Conservation (phyloP, 2,329 filamentous ascomycete species). For the Fusarium vanettenii region DNA sequence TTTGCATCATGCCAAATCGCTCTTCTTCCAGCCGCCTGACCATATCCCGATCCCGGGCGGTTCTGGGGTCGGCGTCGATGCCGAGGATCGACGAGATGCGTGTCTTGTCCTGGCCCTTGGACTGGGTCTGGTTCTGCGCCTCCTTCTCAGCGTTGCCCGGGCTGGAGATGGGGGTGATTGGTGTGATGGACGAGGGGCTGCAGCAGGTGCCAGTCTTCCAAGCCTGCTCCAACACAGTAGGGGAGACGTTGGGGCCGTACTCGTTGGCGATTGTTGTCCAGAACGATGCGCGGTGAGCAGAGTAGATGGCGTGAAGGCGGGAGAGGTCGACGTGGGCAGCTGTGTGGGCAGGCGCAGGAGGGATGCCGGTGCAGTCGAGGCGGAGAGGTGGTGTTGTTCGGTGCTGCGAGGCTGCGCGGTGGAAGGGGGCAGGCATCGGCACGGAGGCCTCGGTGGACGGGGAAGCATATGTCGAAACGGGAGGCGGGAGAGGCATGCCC, state of each 20-base stretch:
- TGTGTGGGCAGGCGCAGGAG: constrained; percentile 46
- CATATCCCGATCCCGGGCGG: constrained; percentile 67
- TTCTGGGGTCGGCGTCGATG: constrained; percentile 68
- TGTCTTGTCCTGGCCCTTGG: constrained; percentile 63
- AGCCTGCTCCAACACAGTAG: constrained; percentile 75
- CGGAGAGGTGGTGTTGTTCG: constrained; percentile 61
- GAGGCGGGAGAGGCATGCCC: constrained; percentile 58
- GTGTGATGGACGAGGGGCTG: constrained; percentile 54
- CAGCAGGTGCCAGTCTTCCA: constrained; percentile 66
- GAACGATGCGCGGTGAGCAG: constrained; percentile 75
- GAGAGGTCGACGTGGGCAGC: constrained; percentile 68
- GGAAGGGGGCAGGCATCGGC: constrained; percentile 56
- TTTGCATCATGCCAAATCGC: constrained; percentile 50
- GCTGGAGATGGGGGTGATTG: constrained; percentile 65
- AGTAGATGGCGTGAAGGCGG: constrained; percentile 77
- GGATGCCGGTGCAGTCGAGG: constrained; percentile 68
- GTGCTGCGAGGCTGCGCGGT: constrained; percentile 46
- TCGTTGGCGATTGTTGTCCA: constrained; percentile 79
- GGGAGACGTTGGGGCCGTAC: constrained; percentile 73
- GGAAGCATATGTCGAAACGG: constrained; percentile 54
- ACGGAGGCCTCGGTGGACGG: constrained; percentile 59
- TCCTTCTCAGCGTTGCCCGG: constrained; percentile 60
- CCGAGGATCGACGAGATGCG: constrained; percentile 73
- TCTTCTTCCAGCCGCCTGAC: constrained; percentile 67
- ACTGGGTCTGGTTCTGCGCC: constrained; percentile 46